Base-by-base conservation (phyloP, 352 stramenopile genomes). In the Globisporangium nagaii region DNA sequence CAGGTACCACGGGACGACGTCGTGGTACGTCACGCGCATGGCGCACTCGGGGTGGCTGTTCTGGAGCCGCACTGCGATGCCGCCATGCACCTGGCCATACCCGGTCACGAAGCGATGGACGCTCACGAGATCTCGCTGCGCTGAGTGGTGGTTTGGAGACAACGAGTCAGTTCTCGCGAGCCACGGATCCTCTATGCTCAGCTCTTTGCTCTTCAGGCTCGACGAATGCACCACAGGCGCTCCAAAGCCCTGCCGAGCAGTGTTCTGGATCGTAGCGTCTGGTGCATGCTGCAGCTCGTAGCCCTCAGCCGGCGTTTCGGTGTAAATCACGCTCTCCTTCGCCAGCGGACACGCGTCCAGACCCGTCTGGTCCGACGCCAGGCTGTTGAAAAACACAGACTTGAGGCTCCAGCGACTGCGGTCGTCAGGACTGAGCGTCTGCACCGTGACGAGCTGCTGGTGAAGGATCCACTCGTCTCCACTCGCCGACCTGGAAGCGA, bases 1-100 rank as follows among this genome's bases (percentile, higher is more conserved):
- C 19, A 93, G 61, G 55, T 79, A 93, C 81, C 81, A 93, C n/a
- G 84, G 79, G 19, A 88, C 68, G n/a, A 82, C 58, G 54, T 92
- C 81, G 58, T 86, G 63, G 57, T 93, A 92, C 11, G 55, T 70
- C 27, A 92, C 77, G 17, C 47, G 65, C 72, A 88, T 75, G 19
- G 71, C 56, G 36, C 71, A 84, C 6, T 43, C 39, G 0, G 65
- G 51, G 47, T 90, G 67, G n/a, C 71, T 70, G 37, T 90, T 91
- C 48, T 73, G 65, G 10, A 90, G 49, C 15, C 70, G 78, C 11
- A 88, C 73, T 6, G 84, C 80, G 25, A 94, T 62, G 32, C 85
- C 85, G 39, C 85, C 85, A 30, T 75, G 61, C 9, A 92, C 68
- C 63, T 93, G 85, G 1, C 85, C 85, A 47, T 80, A 80, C 13